Evolutionary conservation across 768 basidiomycete species (phyloP), one percentile per base, ranked within the genome.

Genomic region (Lactarius evosmus): DNA sequence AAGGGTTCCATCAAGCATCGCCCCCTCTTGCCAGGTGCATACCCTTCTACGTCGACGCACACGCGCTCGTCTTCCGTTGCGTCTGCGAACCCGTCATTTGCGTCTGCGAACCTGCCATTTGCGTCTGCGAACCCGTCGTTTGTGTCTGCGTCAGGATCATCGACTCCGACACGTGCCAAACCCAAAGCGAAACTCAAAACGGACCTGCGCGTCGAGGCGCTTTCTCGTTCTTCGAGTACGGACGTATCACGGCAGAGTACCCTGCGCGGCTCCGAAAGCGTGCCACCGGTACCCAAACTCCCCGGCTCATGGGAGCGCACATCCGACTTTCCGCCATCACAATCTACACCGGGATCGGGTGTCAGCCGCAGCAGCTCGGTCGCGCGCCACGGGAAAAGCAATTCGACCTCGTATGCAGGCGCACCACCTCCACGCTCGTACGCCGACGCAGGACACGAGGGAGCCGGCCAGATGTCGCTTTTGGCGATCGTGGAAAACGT

Each of bases 401-500:
- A 17, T n/a, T 54, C 67, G 14, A 19, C 30, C 9, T 27, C 55
- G 22, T 6, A 34, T 7, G 17, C 63, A 7, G 57, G 51, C 34
- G 12, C 66, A 2, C 49, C 41, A 11, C 25, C 63, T 8, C 66
- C 63, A 12, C 64, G 61, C 11, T 32, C 56, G n/a, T 60, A 60
- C 41, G 30, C 22, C 32, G 32, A 53, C n/a, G 62, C 19, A 6
- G 54, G 51, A 19, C 50, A 22, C 4, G 56, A 49, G n/a, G 49
- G 54, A 19, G 68, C 67, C 34, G 86, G 81, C 49, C 73, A 65
- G 57, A 14, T 57, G 56, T 66, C 65, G 14, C 67, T 89, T 70
- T 85, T 89, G 86, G 84, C 82, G 68, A 84, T 90, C 66, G 84
- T 90, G 9, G 86, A 88, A 69, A 81, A 78, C 61, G 83, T 88